Evolutionary conservation across 1,139 yeast species (phyloP).

Genomic region (Lodderomyces elongisporus): DNA sequence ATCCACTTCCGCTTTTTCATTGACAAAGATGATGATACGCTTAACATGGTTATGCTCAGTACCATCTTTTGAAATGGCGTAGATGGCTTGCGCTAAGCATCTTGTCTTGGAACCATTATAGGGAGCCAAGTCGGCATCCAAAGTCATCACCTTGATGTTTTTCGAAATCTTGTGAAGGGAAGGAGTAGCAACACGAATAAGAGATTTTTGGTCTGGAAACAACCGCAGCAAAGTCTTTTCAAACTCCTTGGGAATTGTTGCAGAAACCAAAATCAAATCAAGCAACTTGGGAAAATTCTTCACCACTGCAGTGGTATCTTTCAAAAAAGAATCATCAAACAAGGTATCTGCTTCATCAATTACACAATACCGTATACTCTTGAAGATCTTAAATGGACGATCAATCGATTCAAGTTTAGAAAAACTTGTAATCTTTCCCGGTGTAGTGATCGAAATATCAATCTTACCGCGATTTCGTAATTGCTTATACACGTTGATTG

Average conservation of each 20-base stretch:
- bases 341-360: conserved; percentile 96
- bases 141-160: conserved; percentile 62
- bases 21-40: conserved; percentile 83
- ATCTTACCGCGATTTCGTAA: conserved; percentile 45
- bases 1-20: conserved; percentile 61
- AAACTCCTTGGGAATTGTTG: conserved; percentile 82
- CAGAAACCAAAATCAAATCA: conserved; percentile 76
- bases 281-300: conserved; percentile 48
- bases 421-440: conserved; percentile 55
- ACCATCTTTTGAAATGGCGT: conserved; percentile 80
- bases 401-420: conserved; percentile 39
- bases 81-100: conserved; percentile 83
- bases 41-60: conserved; percentile 74
- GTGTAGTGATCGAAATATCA: conserved; percentile 83
- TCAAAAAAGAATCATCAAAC: conserved; percentile 76
- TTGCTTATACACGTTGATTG: conserved; percentile 41
- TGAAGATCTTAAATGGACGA: conserved; percentile 45
- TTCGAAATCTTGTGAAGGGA: conserved; percentile 78
- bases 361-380: conserved; percentile 54
- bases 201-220: conserved; percentile 56
- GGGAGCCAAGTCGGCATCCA: conserved; percentile 72
- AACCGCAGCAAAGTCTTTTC: conserved; percentile 54
- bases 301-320: conserved; percentile 58
- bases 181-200: conserved; percentile 67
- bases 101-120: conserved; percentile 78